These are phyloP conservation scores for Pythium oligandrum DNA, from an alignment of 352 stramenopile genomes.

Conservation along the genomic window DNA sequence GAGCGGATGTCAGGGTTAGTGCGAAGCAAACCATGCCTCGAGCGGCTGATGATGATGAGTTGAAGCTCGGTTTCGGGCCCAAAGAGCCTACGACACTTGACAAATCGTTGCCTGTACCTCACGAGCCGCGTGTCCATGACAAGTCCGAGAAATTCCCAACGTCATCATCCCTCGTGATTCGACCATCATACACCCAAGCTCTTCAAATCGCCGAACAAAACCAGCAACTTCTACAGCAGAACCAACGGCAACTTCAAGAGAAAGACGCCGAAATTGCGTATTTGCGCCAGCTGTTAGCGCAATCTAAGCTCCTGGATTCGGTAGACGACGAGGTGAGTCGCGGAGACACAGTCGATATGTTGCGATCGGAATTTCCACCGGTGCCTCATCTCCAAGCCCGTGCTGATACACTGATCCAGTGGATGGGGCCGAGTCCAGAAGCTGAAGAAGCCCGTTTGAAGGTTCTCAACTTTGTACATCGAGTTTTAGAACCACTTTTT, in stretches of 20 bases:
- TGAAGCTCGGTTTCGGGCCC: too few relatives aligned
- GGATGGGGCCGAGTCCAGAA: conserved; percentile 58
- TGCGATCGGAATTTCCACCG: too few relatives aligned
- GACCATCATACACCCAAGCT: conserved; percentile 61
- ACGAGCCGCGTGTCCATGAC: background rate
- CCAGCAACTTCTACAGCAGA: conserved; percentile 45
- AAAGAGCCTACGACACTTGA: too few relatives aligned
- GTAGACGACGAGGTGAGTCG: too few relatives aligned
- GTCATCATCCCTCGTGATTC: conserved; percentile 49
- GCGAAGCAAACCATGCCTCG: too few relatives aligned
- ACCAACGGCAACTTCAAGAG: conserved; percentile 59
- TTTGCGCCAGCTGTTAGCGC: conserved; percentile 33
- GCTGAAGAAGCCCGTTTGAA: conserved; percentile 59
- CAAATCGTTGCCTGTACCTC: too few relatives aligned
- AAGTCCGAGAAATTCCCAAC: conserved; percentile 2
- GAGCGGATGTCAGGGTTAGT: too few relatives aligned
- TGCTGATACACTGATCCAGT: conserved; percentile 49
- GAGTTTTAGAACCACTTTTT: conserved; percentile 53
- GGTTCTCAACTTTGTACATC: conserved; percentile 62
- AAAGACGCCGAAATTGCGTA: conserved; percentile 62
- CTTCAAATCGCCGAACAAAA: conserved; percentile 63
- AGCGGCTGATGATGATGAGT: too few relatives aligned
- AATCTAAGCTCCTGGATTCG: conserved; percentile 9
- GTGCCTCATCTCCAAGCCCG: background rate
- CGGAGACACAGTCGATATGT: too few relatives aligned